phyloP scores from a whole-genome alignment of 2,329 filamentous ascomycete species.

The Alternaria postmessia region DNA sequence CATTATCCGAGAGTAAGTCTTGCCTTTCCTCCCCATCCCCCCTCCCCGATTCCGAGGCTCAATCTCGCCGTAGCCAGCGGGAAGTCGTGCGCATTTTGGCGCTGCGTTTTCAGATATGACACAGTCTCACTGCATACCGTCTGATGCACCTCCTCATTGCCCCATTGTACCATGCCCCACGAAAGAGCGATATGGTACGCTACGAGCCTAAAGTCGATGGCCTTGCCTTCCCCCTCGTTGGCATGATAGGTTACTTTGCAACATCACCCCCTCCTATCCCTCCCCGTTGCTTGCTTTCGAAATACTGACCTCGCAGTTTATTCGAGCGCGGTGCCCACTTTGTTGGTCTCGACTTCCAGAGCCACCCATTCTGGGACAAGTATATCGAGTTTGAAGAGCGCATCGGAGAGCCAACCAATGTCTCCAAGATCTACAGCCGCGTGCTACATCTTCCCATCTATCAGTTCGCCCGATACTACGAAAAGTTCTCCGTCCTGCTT shows the following conservation, averaged over 20 bases:
- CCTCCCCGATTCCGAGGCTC: slow-evolving; percentile 32
- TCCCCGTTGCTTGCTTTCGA: background rate
- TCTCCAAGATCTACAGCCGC: slow-evolving; percentile 83
- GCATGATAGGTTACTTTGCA: slow-evolving; percentile 28
- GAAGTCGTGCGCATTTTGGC: slow-evolving; percentile 19
- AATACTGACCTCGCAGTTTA: slow-evolving; percentile 65
- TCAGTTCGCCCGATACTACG: slow-evolving; percentile 93
- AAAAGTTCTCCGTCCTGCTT: slow-evolving; percentile 78
- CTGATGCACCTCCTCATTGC: slow-evolving; percentile 54
- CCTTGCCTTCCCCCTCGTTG: slow-evolving; percentile 14
- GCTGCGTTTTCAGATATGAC: slow-evolving; percentile 30
- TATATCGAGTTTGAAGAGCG: slow-evolving; percentile 97
- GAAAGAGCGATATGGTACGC: slow-evolving; percentile 17
- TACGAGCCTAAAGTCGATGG: slow-evolving; percentile 24
- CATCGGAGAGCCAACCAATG: slow-evolving; percentile 63
- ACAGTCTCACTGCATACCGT: slow-evolving; percentile 29
- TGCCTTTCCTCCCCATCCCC: slow-evolving; percentile 35
- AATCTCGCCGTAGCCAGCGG: slow-evolving; percentile 39
- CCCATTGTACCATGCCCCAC: slow-evolving; percentile 26
- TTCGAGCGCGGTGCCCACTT: slow-evolving; percentile 88
- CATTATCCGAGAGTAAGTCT: slow-evolving; percentile 99
- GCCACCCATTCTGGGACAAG: slow-evolving; percentile 98
- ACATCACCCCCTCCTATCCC: slow-evolving; percentile 16
- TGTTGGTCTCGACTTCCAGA: slow-evolving; percentile 91
- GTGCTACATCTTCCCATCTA: slow-evolving; percentile 93